Evolutionary conservation across 2,329 filamentous ascomycete species (phyloP), one percentile per base, ranked within the genome.

Genomic region (Fusarium pininemorale): DNA sequence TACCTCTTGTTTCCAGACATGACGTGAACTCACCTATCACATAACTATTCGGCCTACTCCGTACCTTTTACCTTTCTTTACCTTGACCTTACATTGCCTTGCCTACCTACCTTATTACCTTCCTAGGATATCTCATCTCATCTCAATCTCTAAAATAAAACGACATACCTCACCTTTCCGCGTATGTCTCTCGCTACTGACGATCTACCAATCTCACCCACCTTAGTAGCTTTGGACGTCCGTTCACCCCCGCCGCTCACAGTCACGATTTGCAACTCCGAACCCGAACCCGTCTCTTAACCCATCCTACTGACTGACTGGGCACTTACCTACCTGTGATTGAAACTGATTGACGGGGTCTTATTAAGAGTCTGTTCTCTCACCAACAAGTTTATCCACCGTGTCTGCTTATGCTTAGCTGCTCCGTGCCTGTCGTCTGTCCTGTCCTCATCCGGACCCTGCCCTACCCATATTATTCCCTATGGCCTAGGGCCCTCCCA

Each of bases 401-500:
- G 58, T 66, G 70, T 64, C 69, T 77, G 74, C 72, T 66, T 39
- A 30, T 59, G 44, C 39, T 63, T 58, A 77, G 68, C 64, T 67
- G 64, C 69, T 69, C 69, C 59, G 70, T 73, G 64, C 59, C 64
- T 71, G 69, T 72, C 41, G 69, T 60, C 69, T 71, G 69, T 69
- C 58, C 69, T 73, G 68, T 65, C 71, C 63, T 72, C 69, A 66
- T 75, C 65, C 68, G 72, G 62, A 70, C 72, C 74, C 60, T 64
- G 47, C 30, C 54, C 37, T 64, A 61, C 30, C 54, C 55, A 64
- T 41, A 63, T 38, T 62, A 32, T 64, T 59, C 47, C 41, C 41
- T 78, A 80, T 80, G 79, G 79, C 80, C 78, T 77, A 74, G 75
- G 76, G 73, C 77, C 78, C 73, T 77, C 68, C 75, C 69, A 76